Percentiles rank a stretch among this genome's conserved stretches.
phyloP scores from a whole-genome alignment of 1,284 basidiomycete genomes.

The Apiotrichum laibachii region DNA sequence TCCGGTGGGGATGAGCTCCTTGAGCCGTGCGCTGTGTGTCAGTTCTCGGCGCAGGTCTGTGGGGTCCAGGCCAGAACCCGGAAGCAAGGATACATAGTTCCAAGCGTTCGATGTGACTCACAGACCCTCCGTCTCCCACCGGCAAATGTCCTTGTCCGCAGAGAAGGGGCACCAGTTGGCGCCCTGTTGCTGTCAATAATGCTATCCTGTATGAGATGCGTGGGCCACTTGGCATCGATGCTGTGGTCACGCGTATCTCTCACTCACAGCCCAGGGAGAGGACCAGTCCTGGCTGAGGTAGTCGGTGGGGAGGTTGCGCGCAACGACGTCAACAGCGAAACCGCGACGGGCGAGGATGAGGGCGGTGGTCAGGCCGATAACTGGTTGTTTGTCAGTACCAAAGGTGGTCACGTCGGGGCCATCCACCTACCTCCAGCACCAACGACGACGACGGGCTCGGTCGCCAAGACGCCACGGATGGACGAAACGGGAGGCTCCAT shows the following conservation, averaged over 20 bases:
- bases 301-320: constrained; percentile 15
- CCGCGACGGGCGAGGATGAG: constrained; percentile 22
- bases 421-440: constrained; percentile 16
- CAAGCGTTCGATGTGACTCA: constrained; percentile 2
- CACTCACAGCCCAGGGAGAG: constrained; percentile 23
- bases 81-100: not conserved
- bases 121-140: constrained; percentile 22
- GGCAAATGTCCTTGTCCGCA: constrained; percentile 9
- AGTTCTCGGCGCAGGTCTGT: not conserved
- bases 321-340: constrained; percentile 13
- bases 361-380: constrained; percentile 24
- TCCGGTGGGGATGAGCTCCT: constrained; percentile 21
- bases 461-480: not conserved
- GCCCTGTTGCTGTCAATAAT: constrained; percentile 4
- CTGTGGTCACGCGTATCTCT: not conserved
- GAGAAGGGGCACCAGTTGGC: constrained; percentile 21
- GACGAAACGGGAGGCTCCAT: constrained; percentile 2
- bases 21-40: constrained; percentile 12
- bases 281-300: constrained; percentile 21
- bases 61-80: not conserved
- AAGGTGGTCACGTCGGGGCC: too few relatives aligned
- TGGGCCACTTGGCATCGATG: too few relatives aligned
- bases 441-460: constrained; percentile 18
- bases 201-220: too few relatives aligned
- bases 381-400: constrained; percentile 4